Conservation (phyloP, 176 grass and related monocot species). For the Phyllostachys edulis region DNA sequence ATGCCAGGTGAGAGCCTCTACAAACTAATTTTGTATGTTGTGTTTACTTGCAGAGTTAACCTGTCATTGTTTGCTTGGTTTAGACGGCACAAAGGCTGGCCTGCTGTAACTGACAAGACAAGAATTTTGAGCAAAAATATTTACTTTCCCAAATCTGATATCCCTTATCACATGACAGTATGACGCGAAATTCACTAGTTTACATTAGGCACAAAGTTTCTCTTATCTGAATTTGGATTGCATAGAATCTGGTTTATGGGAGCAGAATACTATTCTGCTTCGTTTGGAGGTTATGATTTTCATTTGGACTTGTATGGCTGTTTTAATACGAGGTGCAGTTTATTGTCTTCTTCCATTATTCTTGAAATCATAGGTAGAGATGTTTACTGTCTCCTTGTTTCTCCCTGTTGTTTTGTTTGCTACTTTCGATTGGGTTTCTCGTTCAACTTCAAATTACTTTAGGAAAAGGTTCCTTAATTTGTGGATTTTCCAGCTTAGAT, state of each 20-base stretch:
- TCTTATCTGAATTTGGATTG: constrained; percentile 1
- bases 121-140: background rate
- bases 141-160: constrained; percentile 1
- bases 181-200: background rate
- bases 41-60: constrained; percentile 13
- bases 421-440: background rate
- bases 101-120: background rate
- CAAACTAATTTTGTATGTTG: constrained; percentile 8
- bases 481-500: background rate
- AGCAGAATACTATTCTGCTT: background rate
- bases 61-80: constrained; percentile 20
- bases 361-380: background rate
- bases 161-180: background rate
- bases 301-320: background rate
- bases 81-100: background rate
- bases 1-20: constrained; percentile 61
- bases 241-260: background rate
- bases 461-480: background rate
- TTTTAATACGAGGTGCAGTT: background rate
- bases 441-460: background rate
- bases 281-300: background rate
- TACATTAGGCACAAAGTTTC: background rate
- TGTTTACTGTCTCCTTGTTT: background rate
- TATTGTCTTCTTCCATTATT: background rate
- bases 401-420: background rate